Conservation (phyloP, 2,329 filamentous ascomycete species). For the Salinomyces thailandicus region DNA sequence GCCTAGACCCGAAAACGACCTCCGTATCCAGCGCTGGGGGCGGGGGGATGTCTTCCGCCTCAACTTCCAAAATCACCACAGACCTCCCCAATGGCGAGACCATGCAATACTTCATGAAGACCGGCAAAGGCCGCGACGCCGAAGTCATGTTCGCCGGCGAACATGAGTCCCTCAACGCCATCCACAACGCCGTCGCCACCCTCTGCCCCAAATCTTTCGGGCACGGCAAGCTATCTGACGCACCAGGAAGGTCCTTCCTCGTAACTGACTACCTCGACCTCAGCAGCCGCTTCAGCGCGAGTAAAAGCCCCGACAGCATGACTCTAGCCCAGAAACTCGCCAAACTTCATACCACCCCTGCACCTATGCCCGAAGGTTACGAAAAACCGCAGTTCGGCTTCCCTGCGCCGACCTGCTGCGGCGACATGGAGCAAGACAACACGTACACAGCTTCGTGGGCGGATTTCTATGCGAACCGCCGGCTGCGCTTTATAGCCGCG, state of each 20-base stretch:
- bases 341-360: constrained; percentile 64
- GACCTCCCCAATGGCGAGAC: constrained; percentile 39
- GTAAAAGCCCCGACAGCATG: constrained; percentile 27
- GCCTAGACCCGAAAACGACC: constrained; percentile 45
- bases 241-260: constrained; percentile 42
- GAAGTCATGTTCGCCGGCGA: constrained; percentile 69
- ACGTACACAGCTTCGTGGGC: constrained; percentile 63
- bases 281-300: constrained; percentile 22
- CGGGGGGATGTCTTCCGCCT: constrained; percentile 53
- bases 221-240: constrained; percentile 49
- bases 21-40: constrained; percentile 52
- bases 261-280: constrained; percentile 75
- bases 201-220: constrained; percentile 69
- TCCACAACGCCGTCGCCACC: constrained; percentile 58
- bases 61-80: constrained; percentile 51
- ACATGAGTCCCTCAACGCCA: constrained; percentile 71
- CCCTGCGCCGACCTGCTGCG: constrained; percentile 74
- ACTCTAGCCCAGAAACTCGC: constrained; percentile 68
- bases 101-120: constrained; percentile 62
- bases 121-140: constrained; percentile 47
- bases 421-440: constrained; percentile 74
- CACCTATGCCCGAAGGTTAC: constrained; percentile 52
- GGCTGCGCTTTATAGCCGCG: constrained; percentile 55
- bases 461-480: constrained; percentile 71
- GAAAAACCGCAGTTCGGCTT: constrained; percentile 66